Base-by-base conservation (phyloP, 1,284 basidiomycete species). In the Naganishia liquefaciens region DNA sequence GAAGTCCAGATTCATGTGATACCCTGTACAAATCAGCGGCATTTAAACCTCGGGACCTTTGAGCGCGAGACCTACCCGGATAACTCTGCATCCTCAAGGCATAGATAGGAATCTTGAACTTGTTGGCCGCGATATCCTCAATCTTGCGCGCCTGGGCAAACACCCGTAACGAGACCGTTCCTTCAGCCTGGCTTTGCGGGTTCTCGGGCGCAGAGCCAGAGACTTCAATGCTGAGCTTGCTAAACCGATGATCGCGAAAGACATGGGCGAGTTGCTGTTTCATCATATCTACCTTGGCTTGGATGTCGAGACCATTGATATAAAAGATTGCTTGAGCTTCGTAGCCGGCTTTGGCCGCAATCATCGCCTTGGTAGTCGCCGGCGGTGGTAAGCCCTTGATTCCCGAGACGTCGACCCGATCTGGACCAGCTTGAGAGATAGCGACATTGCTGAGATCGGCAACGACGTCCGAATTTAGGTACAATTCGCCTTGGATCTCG, bases 391-490 rank as follows among this genome's bases (percentile, higher is more conserved):
- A 23, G 5, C 72, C 72, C 6, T 44, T 51, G 19, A 73, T 68
- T 5, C 71, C 70, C 4, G 65, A 61, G 15, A 72, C 68, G 10
- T 60, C 57, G 5, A 72, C 72, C 13, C 70, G 65, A 63, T 73
- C 65, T 15, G 51, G 39, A 1, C 67, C 71, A 4, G 64, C 27
- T 25, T 70, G 62, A 5, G 52, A 53, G 19, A 72, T 65, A 23
- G 27, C 27, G 49, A 73, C 69, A 40, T 67, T 33, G 60, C 64
- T 46, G n/a, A 73, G 63, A 33, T 71, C 63, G 19, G 69, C 72
- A 39, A 69, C 67, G 0, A 73, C 72, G 51, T 73, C 72, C 3
- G 72, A 69, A 58, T 73, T 73, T 28, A 70, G 69, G 62, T 73
- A 73, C 5, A 70, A 64, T 39, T 68, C 66, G 43, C 69, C 69